Evolutionary conservation across 2,329 filamentous ascomycete species (phyloP), one percentile per base, ranked within the genome.

Genomic region (Pseudogymnoascus sp.): DNA sequence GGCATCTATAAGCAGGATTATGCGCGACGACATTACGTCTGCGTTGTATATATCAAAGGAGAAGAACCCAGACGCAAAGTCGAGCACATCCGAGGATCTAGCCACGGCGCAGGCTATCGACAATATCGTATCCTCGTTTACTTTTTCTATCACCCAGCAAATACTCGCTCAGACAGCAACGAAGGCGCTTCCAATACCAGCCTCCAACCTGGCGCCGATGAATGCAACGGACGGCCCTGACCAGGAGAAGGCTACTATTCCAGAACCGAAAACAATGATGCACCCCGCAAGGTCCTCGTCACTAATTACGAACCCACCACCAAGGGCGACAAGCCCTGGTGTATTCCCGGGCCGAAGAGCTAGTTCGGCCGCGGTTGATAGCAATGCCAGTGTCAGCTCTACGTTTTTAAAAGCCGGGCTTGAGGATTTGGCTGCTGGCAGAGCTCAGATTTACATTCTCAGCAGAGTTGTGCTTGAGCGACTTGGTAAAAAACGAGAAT

Each of bases 371-470:
- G 77, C 79, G 4, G 63, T 66, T 59, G 70, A 71, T 1, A 76
- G 85, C 61, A 72, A 71, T 9, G 66, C 77, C 17, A 76, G 77
- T 4, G 76, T 79, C 1, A 79, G 69, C 40, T 68, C 70, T 4
- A 70, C 80, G 0, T 84, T 86, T 63, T 75, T 83, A 15, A 87
- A 86, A 65, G 71, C 78, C 6, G 92, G 93, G 0, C 78, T 93
- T 0, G 89, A 96, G 71, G 89, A 96, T 63, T 79, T 97, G 23
- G 90, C 93, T 36, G 90, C 90, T 50, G 86, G 87, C 65, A 83
- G 93, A 70, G 93, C 91, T 5, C 91, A 96, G 71, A 80, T 97
- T 2, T 88, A 91, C 65, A 79, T 90, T 63, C 78, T 96, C 42
- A 93, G 91, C 8, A 83, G 93, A 63, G 91, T 90, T 66, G 83